Percentiles rank a stretch among this genome's conserved stretches.
Evolutionary conservation across 768 basidiomycete species (phyloP).

Genomic region (Leccinum variicolor): DNA sequence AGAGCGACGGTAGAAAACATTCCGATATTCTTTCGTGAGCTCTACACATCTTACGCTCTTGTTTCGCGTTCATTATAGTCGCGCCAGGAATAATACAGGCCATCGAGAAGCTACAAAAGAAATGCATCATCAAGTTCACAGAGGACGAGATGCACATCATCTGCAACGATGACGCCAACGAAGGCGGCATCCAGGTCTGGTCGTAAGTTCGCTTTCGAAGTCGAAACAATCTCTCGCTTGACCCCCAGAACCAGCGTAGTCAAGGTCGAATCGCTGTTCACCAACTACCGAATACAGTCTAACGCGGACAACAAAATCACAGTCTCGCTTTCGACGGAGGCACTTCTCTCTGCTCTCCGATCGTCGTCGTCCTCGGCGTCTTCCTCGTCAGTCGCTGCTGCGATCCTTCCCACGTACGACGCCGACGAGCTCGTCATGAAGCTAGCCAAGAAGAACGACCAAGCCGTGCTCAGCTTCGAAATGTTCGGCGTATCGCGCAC

Average conservation of each 20-base stretch:
- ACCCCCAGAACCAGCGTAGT: conserved; percentile 44
- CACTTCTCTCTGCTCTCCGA: conserved; percentile 69
- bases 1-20: conserved; percentile 58
- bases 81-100: conserved; percentile 70
- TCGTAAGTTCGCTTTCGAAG: conserved; percentile 45
- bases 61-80: neutral
- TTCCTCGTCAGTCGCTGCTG: conserved; percentile 32
- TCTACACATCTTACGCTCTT: neutral
- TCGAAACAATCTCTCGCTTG: conserved; percentile 6
- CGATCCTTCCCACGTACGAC: conserved; percentile 38
- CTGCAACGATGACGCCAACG: conserved; percentile 74
- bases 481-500: conserved; percentile 63
- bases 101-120: conserved; percentile 80
- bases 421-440: conserved; percentile 74
- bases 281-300: conserved; percentile 80
- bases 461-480: conserved; percentile 74
- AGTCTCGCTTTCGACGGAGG: conserved; percentile 67
- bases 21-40: conserved; percentile 51
- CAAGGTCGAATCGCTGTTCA: conserved; percentile 66
- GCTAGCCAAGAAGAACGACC: conserved; percentile 82
- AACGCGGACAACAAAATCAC: conserved; percentile 82
- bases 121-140: conserved; percentile 77
- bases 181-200: conserved; percentile 89
- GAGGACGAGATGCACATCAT: conserved; percentile 77
- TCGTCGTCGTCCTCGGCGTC: conserved; percentile 54